A percentile compares a stretch with the other conserved stretches of the same genome.
Evolutionary conservation across 805 yeast species (phyloP).

Genomic region (Saccharomycopsis sp.): DNA sequence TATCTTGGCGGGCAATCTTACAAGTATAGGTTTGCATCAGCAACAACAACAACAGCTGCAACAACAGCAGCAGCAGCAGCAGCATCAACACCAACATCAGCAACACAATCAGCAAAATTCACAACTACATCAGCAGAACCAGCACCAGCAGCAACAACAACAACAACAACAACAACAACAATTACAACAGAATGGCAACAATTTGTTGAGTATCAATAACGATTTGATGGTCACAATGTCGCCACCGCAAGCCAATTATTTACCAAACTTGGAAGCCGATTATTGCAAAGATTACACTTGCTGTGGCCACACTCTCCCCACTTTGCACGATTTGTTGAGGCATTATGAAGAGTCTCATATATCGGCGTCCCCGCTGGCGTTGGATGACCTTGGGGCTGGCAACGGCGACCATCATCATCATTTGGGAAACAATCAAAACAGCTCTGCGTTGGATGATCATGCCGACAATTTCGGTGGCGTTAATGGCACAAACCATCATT

Average conservation of each 20-base stretch:
- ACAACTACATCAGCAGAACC: too few relatives aligned
- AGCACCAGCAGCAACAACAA: constrained; percentile 8
- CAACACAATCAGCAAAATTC: too few relatives aligned
- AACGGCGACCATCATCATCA: background rate
- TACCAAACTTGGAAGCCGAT: constrained; percentile 90
- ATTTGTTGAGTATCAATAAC: constrained; percentile 21
- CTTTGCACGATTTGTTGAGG: constrained; percentile 83
- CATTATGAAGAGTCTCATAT: constrained; percentile 98
- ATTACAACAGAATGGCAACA: too few relatives aligned
- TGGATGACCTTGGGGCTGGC: too few relatives aligned
- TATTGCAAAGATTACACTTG: constrained; percentile 95
- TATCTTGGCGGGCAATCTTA: background rate
- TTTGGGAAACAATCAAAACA: background rate
- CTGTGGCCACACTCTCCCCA: constrained; percentile 88
- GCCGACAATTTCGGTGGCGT: constrained; percentile 26
- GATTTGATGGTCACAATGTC: constrained; percentile 36
- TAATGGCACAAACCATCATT: too few relatives aligned
- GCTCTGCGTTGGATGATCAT: background rate
- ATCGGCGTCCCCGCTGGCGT: constrained; percentile 47
- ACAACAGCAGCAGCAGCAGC: background rate
- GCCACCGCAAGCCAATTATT: constrained; percentile 67
- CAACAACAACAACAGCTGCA: background rate
- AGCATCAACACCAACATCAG: too few relatives aligned
- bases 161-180: constrained; percentile 19
- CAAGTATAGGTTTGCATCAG: background rate